Conservation (phyloP, 768 basidiomycete genomes). For the Pilatotrama ljubarskyi region DNA sequence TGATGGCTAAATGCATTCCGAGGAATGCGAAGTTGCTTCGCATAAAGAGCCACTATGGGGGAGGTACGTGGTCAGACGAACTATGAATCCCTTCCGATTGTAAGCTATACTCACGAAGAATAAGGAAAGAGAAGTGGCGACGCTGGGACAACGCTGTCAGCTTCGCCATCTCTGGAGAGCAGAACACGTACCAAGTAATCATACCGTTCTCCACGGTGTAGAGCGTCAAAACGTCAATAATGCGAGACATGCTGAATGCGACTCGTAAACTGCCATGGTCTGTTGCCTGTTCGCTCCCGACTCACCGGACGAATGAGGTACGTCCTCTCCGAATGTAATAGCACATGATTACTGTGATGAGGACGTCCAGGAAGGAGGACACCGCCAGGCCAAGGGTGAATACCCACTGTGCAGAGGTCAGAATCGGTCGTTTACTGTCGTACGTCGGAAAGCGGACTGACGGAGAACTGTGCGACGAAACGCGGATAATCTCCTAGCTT, state of each 20-base stretch:
- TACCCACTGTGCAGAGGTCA: constrained; percentile 22
- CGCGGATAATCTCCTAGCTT: constrained; percentile 15
- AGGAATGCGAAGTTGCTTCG: constrained; percentile 28
- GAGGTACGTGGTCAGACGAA: too few relatives aligned
- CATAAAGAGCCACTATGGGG: constrained; percentile 28
- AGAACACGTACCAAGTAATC: constrained; percentile 25
- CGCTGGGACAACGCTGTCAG: constrained; percentile 12
- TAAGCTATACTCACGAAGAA: constrained; percentile 24
- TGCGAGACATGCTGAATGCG: constrained; percentile 22
- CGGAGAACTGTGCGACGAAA: constrained; percentile 17
- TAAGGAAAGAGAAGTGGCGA: constrained; percentile 24
- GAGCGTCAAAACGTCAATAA: constrained; percentile 26
- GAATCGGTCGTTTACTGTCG: not conserved
- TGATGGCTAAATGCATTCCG: constrained; percentile 30
- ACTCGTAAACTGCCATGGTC: not conserved
- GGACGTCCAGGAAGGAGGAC: constrained; percentile 28
- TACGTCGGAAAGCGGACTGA: not conserved
- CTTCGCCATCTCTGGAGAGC: not conserved
- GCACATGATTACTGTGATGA: constrained; percentile 27
- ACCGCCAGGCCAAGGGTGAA: constrained; percentile 30
- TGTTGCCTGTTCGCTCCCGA: not conserved
- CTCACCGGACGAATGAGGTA: constrained; percentile 20
- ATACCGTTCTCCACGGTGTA: constrained; percentile 32
- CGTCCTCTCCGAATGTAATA: constrained; percentile 27
- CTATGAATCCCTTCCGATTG: not conserved